phyloP scores from a whole-genome alignment of 2,329 filamentous ascomycete species.

The Colletotrichum sp. region DNA sequence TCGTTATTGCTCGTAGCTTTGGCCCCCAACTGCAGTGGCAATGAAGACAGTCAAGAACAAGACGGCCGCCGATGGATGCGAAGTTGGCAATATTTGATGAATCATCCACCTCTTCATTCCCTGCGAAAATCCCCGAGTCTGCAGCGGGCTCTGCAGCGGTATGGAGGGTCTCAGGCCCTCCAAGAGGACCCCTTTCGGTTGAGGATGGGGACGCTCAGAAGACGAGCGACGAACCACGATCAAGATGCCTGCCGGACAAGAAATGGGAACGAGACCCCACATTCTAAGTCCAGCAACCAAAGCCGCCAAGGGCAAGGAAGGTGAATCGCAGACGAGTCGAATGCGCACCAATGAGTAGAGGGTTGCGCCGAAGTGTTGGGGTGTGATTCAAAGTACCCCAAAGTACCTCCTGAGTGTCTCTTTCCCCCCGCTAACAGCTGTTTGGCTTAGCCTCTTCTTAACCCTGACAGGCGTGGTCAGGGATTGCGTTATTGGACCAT shows the following conservation, averaged over 20 bases:
- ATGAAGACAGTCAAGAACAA: background rate
- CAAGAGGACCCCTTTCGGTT: background rate
- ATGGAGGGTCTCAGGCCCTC: constrained; percentile 13
- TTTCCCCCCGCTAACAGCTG: background rate
- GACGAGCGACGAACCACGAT: constrained; percentile 3
- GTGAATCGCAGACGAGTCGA: constrained; percentile 14
- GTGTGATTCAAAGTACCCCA: background rate
- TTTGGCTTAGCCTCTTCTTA: background rate
- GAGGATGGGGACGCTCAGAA: constrained; percentile 8
- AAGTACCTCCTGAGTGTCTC: background rate
- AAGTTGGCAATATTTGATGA: background rate
- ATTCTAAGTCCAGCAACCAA: background rate
- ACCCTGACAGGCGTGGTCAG: constrained; percentile 2
- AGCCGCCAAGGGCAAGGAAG: constrained; percentile 8
- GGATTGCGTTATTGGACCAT: constrained; percentile 5
- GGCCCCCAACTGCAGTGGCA: background rate
- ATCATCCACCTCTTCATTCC: background rate
- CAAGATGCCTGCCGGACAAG: constrained; percentile 6
- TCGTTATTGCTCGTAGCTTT: background rate
- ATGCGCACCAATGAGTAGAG: constrained; percentile 19
- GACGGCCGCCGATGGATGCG: background rate
- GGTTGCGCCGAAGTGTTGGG: background rate
- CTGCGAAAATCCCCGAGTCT: constrained; percentile 19
- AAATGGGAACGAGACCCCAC: background rate
- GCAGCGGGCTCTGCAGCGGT: constrained; percentile 19